Conservation (phyloP, 2,329 filamentous ascomycete genomes). For the Neonectria sp. region DNA sequence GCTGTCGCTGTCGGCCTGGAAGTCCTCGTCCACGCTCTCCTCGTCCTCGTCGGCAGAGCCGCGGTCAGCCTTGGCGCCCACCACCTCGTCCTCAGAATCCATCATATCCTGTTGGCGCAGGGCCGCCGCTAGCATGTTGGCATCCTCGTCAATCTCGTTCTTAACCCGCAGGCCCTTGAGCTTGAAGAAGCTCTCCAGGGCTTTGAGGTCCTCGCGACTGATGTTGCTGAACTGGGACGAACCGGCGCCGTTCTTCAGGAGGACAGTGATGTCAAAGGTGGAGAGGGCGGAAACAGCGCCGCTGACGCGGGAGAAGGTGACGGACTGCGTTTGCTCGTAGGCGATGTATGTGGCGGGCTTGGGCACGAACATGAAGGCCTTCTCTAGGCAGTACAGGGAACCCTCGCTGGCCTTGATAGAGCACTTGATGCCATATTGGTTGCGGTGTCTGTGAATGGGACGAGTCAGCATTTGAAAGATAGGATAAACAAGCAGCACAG, state of each 20-base stretch:
- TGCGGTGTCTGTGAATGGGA: slow-evolving; percentile 76
- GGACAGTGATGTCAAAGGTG: slow-evolving; percentile 97
- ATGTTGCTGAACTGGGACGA: slow-evolving; percentile 99
- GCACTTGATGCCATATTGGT: slow-evolving; percentile 96
- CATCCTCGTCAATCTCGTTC: slow-evolving; percentile 98
- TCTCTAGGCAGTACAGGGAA: slow-evolving; percentile 96
- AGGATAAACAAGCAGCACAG: neutral
- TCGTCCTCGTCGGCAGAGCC: slow-evolving; percentile 97
- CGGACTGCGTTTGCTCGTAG: slow-evolving; percentile 91
- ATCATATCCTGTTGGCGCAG: slow-evolving; percentile 88
- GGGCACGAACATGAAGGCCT: slow-evolving; percentile 98
- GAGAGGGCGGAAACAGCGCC: slow-evolving; percentile 94
- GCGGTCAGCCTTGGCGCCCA: slow-evolving; percentile 78
- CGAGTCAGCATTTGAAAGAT: slow-evolving; percentile 48
- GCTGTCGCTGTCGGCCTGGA: slow-evolving; percentile 91
- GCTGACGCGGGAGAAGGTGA: slow-evolving; percentile 96
- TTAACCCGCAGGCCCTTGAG: slow-evolving; percentile 95
- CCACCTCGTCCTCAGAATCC: slow-evolving; percentile 87
- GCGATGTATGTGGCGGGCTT: slow-evolving; percentile 98
- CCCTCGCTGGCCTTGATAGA: slow-evolving; percentile 99
- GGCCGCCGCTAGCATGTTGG: slow-evolving; percentile 83
- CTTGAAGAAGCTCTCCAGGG: slow-evolving; percentile 98
- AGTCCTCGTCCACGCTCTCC: slow-evolving; percentile 96
- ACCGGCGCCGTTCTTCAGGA: slow-evolving; percentile 87
- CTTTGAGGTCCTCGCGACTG: slow-evolving; percentile 96